phyloP scores from a whole-genome alignment of 768 basidiomycete species.

The Mycena filopes region DNA sequence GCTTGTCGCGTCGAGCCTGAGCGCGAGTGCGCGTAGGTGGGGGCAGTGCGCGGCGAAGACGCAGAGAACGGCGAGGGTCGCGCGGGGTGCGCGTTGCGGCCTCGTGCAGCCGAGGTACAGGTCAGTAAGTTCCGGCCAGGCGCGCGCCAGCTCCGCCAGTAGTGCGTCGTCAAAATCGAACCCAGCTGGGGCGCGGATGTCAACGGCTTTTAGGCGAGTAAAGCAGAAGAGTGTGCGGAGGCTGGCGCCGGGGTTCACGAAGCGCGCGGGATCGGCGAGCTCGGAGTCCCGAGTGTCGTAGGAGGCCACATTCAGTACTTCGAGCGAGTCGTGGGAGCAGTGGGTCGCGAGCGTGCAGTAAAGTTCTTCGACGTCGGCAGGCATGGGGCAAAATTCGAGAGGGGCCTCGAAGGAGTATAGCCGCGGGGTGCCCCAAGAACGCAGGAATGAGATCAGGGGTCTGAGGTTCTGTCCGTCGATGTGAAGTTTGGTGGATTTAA shows the following conservation, averaged over 20 bases:
- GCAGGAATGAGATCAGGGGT: background rate
- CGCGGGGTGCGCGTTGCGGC: background rate
- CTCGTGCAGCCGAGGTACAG: background rate
- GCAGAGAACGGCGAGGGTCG: background rate
- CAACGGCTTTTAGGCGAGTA: background rate
- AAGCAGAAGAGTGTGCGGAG: background rate
- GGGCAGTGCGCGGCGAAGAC: background rate
- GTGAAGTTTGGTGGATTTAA: background rate
- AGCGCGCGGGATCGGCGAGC: background rate
- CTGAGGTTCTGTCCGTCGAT: background rate
- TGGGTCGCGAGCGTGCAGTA: background rate
- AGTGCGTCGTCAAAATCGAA: constrained; percentile 8
- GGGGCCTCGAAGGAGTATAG: background rate
- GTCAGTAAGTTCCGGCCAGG: constrained; percentile 6
- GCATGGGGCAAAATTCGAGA: background rate
- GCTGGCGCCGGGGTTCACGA: background rate
- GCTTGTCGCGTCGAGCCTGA: background rate
- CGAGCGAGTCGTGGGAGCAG: background rate
- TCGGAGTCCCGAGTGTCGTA: background rate
- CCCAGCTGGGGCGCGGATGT: background rate
- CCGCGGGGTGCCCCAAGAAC: background rate
- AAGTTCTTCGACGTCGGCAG: background rate
- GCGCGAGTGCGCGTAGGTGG: background rate
- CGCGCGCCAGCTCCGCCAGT: background rate
- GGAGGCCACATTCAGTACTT: background rate